Conservation (phyloP, 108 stramenopile genomes). For the Ochromonas danica region DNA sequence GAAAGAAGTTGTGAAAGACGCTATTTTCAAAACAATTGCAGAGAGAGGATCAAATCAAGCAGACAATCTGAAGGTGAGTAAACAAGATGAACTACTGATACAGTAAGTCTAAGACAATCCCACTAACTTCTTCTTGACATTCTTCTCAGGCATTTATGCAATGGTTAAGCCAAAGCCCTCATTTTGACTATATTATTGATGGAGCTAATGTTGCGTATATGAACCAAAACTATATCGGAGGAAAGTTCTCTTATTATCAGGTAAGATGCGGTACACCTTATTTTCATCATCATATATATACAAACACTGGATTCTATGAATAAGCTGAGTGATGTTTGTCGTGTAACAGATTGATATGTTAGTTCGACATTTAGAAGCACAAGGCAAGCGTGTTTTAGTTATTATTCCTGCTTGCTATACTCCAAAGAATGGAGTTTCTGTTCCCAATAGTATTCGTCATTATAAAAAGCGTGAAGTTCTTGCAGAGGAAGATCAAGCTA, state of each 20-base stretch:
- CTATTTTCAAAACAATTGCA: not conserved
- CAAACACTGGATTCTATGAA: not conserved
- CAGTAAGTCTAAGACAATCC: not conserved
- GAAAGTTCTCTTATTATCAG: conserved; percentile 36
- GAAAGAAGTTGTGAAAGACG: not conserved
- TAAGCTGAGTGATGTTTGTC: not conserved
- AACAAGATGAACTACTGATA: not conserved
- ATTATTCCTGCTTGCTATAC: conserved; percentile 45
- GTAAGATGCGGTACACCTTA: not conserved
- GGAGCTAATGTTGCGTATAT: conserved; percentile 52
- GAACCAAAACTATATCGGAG: conserved; percentile 48
- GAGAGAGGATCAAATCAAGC: not conserved
- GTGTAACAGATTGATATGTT: conserved; percentile 41
- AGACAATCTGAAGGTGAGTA: not conserved
- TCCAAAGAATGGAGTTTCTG: not conserved
- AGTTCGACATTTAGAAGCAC: conserved; percentile 18
- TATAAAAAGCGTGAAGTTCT: not conserved
- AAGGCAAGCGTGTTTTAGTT: conserved; percentile 45
- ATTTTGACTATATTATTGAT: conserved; percentile 40
- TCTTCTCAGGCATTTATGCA: not conserved
- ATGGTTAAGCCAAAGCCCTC: not conserved
- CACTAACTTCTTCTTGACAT: not conserved
- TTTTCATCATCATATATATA: not conserved
- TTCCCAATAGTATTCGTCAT: conserved; percentile 24
- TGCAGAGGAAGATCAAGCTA: not conserved